Evolutionary conservation across 345 rosid genomes (phyloP).

Genomic region (Cardamine resedifolia): DNA sequence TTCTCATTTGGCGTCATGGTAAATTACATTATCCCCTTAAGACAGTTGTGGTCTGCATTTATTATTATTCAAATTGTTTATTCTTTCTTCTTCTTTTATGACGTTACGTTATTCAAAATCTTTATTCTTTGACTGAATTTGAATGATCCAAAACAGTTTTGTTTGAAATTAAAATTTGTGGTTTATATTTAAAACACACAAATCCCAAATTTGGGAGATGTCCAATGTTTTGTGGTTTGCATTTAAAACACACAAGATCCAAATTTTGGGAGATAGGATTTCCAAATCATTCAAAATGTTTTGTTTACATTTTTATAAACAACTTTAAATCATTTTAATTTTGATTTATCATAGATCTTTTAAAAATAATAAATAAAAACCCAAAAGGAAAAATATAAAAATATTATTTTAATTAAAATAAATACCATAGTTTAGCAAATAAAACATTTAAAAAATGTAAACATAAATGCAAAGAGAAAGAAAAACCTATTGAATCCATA

Average conservation of each 20-base stretch:
- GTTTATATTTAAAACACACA: neutral
- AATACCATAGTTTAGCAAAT: neutral
- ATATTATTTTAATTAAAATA: neutral
- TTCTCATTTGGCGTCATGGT: conserved; percentile 89
- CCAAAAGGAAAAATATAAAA: neutral
- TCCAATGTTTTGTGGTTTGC: neutral
- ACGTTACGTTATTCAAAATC: neutral
- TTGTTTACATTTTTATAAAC: neutral
- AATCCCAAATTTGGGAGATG: neutral
- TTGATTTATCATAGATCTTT: neutral
- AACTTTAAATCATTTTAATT: neutral
- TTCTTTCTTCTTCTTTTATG: neutral
- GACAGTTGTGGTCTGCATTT: neutral
- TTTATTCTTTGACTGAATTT: neutral
- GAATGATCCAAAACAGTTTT: neutral
- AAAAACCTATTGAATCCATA: neutral
- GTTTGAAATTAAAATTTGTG: neutral
- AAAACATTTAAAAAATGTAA: neutral
- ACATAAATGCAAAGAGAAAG: neutral
- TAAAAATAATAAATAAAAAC: neutral
- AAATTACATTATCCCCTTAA: conserved; percentile 8
- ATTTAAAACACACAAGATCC: too few species aligned
- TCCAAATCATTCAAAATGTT: too few species aligned
- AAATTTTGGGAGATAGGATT: too few species aligned
- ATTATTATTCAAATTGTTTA: neutral